Evolutionary conservation across 495 filamentous ascomycete species (phyloP).

Genomic region (Penicillium longicatenatum): DNA sequence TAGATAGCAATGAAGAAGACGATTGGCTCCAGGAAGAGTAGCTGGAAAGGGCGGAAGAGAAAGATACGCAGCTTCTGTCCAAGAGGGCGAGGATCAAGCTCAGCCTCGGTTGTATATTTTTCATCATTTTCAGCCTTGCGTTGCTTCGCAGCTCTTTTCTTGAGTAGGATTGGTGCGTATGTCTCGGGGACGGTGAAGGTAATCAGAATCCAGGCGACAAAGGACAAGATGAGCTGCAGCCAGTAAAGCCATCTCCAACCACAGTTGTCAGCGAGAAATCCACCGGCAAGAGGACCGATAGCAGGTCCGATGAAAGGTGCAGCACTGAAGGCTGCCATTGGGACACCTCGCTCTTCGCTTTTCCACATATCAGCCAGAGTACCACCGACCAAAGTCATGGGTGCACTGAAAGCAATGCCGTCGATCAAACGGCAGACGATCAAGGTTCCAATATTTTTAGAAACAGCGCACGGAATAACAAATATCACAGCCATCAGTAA

Average conservation of each 20-base stretch:
- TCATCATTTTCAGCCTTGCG: slow-evolving; percentile 64
- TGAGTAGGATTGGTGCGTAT: slow-evolving; percentile 72
- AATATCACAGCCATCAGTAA: slow-evolving; percentile 70
- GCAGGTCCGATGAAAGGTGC: slow-evolving; percentile 80
- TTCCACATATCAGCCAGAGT: slow-evolving; percentile 80
- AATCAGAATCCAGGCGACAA: slow-evolving; percentile 66
- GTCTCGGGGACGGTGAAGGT: slow-evolving; percentile 83
- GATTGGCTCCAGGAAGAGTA: slow-evolving; percentile 77
- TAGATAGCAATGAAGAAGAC: slow-evolving; percentile 76
- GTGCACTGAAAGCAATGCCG: slow-evolving; percentile 79
- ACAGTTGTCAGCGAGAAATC: slow-evolving; percentile 65
- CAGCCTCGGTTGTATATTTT: slow-evolving; percentile 69
- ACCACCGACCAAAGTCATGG: slow-evolving; percentile 82
- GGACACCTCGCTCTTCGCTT: slow-evolving; percentile 79
- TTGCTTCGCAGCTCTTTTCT: slow-evolving; percentile 63
- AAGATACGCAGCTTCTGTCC: slow-evolving; percentile 64
- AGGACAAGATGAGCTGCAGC: slow-evolving; percentile 73
- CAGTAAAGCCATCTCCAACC: slow-evolving; percentile 89
- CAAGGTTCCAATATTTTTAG: slow-evolving; percentile 73
- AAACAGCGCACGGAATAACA: slow-evolving; percentile 73
- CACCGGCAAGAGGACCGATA: slow-evolving; percentile 72
- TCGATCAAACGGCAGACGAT: slow-evolving; percentile 73
- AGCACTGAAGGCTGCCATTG: slow-evolving; percentile 84
- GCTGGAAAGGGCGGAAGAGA: slow-evolving; percentile 75
- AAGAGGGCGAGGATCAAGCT: slow-evolving; percentile 68